Base-by-base conservation (phyloP, 176 grass and related monocot genomes). In the Triticum monococcum region DNA sequence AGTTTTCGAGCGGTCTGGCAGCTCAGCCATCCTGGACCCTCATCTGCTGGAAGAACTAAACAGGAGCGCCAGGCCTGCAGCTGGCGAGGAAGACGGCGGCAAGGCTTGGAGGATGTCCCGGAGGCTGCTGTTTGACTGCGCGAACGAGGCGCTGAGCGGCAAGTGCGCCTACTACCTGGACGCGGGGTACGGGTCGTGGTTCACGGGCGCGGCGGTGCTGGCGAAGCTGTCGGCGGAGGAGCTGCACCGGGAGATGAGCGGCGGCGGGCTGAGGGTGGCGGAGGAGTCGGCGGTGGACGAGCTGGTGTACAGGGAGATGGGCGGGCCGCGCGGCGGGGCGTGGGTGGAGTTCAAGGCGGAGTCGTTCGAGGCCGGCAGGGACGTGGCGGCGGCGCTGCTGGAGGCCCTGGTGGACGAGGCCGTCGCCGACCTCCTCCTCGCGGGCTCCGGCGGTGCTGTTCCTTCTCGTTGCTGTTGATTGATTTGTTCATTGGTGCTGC, bases 301-400 rank as follows among this genome's bases (percentile, higher is more conserved):
- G 41, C 89, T 95, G 41, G 94, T 99, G 74, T 91, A 96, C 61
- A 94, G 82, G 80, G 97, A 99, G 60, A 99, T 99, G 97, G 94
- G 94, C 64, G 65, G 52, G 67, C 72, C 79, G 24, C 83, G 87
- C 9, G 97, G 97, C 3, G 97, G 97, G 72, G 94, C 72, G 43
- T 99, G 97, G 97, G 86, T 93, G 30, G 73, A 99, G 87, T 96
- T 99, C 78, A 85, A 89, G 86, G 87, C 78, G 5, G 97, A 97
- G 79, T 78, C 89, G 33, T 97, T 90, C 30, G 78, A 94, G 81
- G 74, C 78, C 3, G 97, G 92, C 23, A 78, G 45, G 60, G 97
- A 94, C 31, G 85, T 99, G 36, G 65, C 83, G 26, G 88, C 3
- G 8, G 83, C 86, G 12, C 61, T 97, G 36, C 80, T 99, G 36